phyloP scores from a whole-genome alignment of 116 monocot genomes.

The Posidonia oceanica region DNA sequence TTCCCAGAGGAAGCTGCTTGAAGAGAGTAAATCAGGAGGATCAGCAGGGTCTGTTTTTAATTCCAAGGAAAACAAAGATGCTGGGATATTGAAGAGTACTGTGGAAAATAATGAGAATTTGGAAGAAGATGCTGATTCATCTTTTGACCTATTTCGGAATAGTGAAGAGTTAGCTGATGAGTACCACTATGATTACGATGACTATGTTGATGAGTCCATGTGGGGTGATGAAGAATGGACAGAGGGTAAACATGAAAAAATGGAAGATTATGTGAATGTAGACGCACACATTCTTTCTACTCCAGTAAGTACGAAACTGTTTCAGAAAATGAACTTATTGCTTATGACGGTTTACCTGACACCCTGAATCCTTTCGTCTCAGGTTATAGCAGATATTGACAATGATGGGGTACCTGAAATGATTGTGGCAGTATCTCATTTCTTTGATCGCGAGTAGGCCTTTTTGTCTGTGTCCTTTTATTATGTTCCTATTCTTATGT shows the following conservation, averaged over 20 bases:
- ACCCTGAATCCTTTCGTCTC: constrained; percentile 4
- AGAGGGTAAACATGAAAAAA: constrained; percentile 63
- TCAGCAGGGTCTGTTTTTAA: constrained; percentile 22
- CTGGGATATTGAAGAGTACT: constrained; percentile 18
- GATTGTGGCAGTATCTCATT: constrained; percentile 95
- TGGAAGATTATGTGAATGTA: constrained; percentile 81
- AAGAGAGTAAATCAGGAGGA: constrained; percentile 26
- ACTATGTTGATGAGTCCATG: constrained; percentile 86
- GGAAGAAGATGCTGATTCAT: constrained; percentile 71
- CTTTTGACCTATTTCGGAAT: constrained; percentile 90
- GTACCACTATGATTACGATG: constrained; percentile 97
- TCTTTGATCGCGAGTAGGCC: constrained; percentile 93
- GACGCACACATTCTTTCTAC: constrained; percentile 96
- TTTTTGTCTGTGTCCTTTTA: background rate
- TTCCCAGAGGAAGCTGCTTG: constrained; percentile 74
- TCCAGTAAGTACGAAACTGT: constrained; percentile 46
- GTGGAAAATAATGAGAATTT: constrained; percentile 56
- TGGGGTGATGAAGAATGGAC: constrained; percentile 96
- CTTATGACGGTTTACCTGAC: background rate
- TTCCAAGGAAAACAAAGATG: constrained; percentile 9
- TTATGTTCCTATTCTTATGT: background rate
- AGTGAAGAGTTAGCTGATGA: constrained; percentile 80
- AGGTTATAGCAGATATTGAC: constrained; percentile 99
- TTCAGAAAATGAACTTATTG: background rate
- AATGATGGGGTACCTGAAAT: constrained; percentile 88